A percentile compares a stretch with the other conserved stretches of the same genome.
Evolutionary conservation across 2,329 filamentous ascomycete species (phyloP).

Genomic region (Colletotrichum ledebouriae): DNA sequence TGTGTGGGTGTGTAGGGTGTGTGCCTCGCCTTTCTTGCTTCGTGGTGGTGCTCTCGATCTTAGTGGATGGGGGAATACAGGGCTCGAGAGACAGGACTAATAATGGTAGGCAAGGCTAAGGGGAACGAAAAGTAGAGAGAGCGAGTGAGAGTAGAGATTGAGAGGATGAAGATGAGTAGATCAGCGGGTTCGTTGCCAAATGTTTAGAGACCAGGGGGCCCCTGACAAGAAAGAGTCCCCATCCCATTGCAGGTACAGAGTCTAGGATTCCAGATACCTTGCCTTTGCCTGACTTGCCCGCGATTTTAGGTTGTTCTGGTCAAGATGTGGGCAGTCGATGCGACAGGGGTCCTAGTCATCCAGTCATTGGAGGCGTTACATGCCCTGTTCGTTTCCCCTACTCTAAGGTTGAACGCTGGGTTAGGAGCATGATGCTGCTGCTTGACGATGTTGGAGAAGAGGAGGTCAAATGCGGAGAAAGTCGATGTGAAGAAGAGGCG

Average conservation of each 20-base stretch:
- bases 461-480: slow-evolving; percentile 31
- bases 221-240: slow-evolving; percentile 23
- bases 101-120: slow-evolving; percentile 34
- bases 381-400: slow-evolving; percentile 14
- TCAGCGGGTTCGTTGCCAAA: slow-evolving; percentile 42
- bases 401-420: background rate
- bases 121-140: slow-evolving; percentile 20
- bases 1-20: slow-evolving; percentile 39
- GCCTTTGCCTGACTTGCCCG: slow-evolving; percentile 34
- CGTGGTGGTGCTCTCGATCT: slow-evolving; percentile 33
- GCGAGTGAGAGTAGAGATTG: slow-evolving; percentile 35
- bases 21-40: slow-evolving; percentile 34
- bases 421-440: background rate
- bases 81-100: slow-evolving; percentile 30
- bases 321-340: slow-evolving; percentile 39
- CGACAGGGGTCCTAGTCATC: slow-evolving; percentile 31
- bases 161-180: slow-evolving; percentile 42
- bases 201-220: slow-evolving; percentile 35
- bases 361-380: slow-evolving; percentile 32
- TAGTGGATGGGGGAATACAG: slow-evolving; percentile 32
- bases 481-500: background rate
- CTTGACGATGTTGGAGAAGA: slow-evolving; percentile 35
- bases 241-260: slow-evolving; percentile 39
- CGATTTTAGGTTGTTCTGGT: slow-evolving; percentile 42
- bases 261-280: slow-evolving; percentile 36